A percentile compares a stretch with the other conserved stretches of the same genome.
These are phyloP conservation scores for Phialophora chinensis DNA, from an alignment of 2,329 filamentous ascomycete genomes.

Conservation along the genomic window DNA sequence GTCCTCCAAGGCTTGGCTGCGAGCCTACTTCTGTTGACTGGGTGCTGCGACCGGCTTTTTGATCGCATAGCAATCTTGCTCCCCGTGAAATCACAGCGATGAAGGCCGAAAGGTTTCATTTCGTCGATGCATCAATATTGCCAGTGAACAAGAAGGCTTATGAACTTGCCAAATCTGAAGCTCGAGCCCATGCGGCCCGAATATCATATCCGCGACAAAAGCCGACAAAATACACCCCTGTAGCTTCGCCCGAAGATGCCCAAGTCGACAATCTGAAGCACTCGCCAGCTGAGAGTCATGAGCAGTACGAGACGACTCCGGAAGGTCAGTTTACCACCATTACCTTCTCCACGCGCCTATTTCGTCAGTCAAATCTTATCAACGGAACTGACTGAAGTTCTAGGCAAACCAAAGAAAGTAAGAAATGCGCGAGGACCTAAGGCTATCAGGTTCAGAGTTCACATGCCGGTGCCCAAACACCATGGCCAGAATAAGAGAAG, in stretches of 20 bases:
- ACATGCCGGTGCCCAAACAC: background rate
- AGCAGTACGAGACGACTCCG: background rate
- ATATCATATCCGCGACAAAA: background rate
- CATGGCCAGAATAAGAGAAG: background rate
- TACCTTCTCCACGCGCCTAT: background rate
- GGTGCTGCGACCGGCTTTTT: background rate
- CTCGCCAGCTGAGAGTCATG: background rate
- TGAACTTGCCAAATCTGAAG: background rate
- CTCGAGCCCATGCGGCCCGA: constrained; percentile 1
- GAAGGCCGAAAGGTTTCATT: background rate
- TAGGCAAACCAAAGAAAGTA: background rate
- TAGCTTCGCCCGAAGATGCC: background rate
- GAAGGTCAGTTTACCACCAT: background rate
- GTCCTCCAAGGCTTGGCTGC: too few species aligned
- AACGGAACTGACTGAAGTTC: background rate
- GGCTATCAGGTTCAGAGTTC: background rate
- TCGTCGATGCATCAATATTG: background rate
- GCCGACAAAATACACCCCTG: background rate
- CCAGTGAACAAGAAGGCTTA: background rate
- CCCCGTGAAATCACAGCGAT: background rate
- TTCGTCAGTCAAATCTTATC: background rate
- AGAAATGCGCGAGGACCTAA: background rate
- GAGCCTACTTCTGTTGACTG: background rate
- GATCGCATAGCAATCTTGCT: background rate
- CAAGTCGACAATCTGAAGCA: background rate